Evolutionary conservation across 306 rosid genomes (phyloP), one percentile per base, ranked within the genome.

Genomic region (Glycine latifolia): DNA sequence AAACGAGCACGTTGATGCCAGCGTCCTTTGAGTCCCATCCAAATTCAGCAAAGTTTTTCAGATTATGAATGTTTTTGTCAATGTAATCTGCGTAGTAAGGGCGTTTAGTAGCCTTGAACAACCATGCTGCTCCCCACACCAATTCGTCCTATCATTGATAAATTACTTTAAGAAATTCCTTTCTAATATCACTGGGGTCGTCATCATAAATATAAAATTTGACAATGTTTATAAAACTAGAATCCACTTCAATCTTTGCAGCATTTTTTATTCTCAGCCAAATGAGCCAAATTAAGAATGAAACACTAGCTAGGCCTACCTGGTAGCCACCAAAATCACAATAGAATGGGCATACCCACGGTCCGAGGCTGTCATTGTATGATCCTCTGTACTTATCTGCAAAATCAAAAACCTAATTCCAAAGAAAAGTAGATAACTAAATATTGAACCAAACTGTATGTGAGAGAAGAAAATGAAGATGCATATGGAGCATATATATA

Each of bases 1-100:
- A 87, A 81, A 87, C 35, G 10, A 90, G 89, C 26, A 90, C 86
- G 68, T 88, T 87, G 67, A 87, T 81, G 44, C 89, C 92, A 17
- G 92, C 87, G 37, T 87, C 71, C 75, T 90, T 88, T 3, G 91
- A 16, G 77, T 90, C 94, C 94, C 94, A 90, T 69, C 92, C 91
- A 82, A 90, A 90, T 71, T 90, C 86, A 72, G 52, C 79, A n/a
- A 43, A 80, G 61, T 76, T 72, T 8, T 67, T 46, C 4, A 84
- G 4, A 60, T 72, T 72, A 43, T 87, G 67, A 52, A 84, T 83
- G 46, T 87, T 76, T 14, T 74, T 14, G 3, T 43, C 31, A 13
- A 85, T 72, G 83, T 85, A 81, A 44, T 79, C 14, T 87, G 78
- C 65, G 61, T 87, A 88, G 20, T 71, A 14, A 54, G 75, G 73